A percentile compares a stretch with the other conserved stretches of the same genome.
These are phyloP conservation scores for Solanum chilense DNA, from an alignment of 257 asterid species.

Conservation along the genomic window DNA sequence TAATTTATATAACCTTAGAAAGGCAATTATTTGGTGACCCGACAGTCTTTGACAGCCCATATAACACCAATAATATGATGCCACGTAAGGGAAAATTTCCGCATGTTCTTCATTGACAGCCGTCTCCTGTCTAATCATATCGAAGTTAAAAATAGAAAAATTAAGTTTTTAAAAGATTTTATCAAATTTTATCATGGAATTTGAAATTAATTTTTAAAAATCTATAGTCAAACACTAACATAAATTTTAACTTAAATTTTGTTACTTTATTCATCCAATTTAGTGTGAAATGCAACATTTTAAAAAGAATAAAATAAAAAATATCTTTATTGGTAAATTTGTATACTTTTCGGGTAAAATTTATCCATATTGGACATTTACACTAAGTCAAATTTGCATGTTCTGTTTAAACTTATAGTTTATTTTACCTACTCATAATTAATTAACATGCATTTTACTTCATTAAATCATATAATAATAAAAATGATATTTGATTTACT, in stretches of 20 bases:
- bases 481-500: too few relatives aligned
- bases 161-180: too few relatives aligned
- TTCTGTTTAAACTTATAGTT: too few relatives aligned
- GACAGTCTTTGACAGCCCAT: not conserved
- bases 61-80: not conserved
- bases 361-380: too few relatives aligned
- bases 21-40: slow-evolving; percentile 11
- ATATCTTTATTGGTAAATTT: not conserved
- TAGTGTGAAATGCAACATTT: not conserved
- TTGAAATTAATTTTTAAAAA: too few relatives aligned
- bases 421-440: too few relatives aligned
- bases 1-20: slow-evolving; percentile 12
- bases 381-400: too few relatives aligned
- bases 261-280: not conserved
- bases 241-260: not conserved
- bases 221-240: too few relatives aligned
- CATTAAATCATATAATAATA: too few relatives aligned
- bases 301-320: not conserved
- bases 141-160: not conserved
- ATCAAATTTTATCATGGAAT: not conserved
- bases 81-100: not conserved
- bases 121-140: not conserved
- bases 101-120: not conserved
- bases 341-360: not conserved
- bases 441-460: too few relatives aligned